Evolutionary conservation across 305 asterid species (phyloP).

Genomic region (Plantago coronopus): DNA sequence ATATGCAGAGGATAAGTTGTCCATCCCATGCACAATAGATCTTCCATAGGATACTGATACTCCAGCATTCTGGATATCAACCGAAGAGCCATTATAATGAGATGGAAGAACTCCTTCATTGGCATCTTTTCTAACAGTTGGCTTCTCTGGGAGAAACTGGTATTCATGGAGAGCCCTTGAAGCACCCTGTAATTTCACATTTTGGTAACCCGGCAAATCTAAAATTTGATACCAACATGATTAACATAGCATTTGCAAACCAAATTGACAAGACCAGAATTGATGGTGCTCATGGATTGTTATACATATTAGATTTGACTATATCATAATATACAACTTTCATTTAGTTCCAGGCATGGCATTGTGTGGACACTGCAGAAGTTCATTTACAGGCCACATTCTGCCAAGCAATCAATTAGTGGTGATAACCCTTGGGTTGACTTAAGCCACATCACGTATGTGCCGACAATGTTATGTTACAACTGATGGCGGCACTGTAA

Average conservation of each 20-base stretch:
- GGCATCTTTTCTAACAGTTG: conserved; percentile 54
- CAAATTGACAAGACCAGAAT: background rate
- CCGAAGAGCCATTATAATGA: conserved; percentile 50
- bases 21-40: conserved; percentile 45
- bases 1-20: conserved; percentile 49
- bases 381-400: too few species aligned
- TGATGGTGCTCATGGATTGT: too few species aligned
- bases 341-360: too few species aligned
- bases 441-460: too few species aligned
- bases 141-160: conserved; percentile 86
- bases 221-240: conserved; percentile 6
- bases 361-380: too few species aligned
- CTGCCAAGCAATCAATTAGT: too few species aligned
- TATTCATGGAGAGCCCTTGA: conserved; percentile 66
- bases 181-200: conserved; percentile 51
- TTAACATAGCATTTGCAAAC: background rate
- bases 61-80: conserved; percentile 50
- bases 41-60: conserved; percentile 45
- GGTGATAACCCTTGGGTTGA: too few species aligned
- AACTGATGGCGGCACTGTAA: too few species aligned
- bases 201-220: conserved; percentile 18
- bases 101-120: conserved; percentile 43
- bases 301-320: too few species aligned
- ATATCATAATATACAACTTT: too few species aligned
- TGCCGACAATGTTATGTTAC: too few species aligned